Base-by-base conservation (phyloP, 805 yeast genomes). In the Clavispora vitiphila region DNA sequence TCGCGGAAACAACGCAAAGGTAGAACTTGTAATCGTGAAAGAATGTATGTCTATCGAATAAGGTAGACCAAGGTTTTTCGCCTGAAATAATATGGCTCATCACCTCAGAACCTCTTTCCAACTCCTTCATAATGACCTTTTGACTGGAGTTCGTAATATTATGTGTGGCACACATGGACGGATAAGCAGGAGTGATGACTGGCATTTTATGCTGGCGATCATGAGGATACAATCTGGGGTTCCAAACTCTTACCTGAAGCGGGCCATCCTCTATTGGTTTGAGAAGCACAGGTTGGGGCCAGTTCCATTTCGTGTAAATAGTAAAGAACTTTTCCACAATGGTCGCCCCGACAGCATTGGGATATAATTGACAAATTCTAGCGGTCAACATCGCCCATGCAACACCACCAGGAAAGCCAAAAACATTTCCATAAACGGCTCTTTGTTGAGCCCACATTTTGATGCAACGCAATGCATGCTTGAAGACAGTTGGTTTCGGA, bases 351-450 rank as follows among this genome's bases (percentile, higher is more conserved):
- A 89, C 95, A 0, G 98, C 95, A 63, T 91, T 91, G 8, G 99
- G 99, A 60, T 91, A 93, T 38, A 93, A 67, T 61, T 93, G 99
- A 63, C 99, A 93, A 22, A 93, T 88, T 54, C 99, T 75, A 1
- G 98, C 99, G n/a, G 90, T 97, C 31, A 93, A 64, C 97, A 93
- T 93, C 1, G 99, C 99, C 99, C 99, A 93, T 1, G 99, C 99
- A 37, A 93, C 99, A 63, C 99, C 99, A 56, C 99, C 99, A 1
- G 98, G 99, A 64, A 91, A 93, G 0, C 99, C 99, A 74, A 84
- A 87, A 35, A 93, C 84, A 58, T 93, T 93, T 6, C 87, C 97
- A 64, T 93, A 93, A 12, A 93, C 78, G 0, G 96, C 98, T 38
- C 98, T 75, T 55, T 89, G 79, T 58, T 89, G 91, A 0, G 99